Evolutionary conservation across 2,329 filamentous ascomycete species (phyloP), one percentile per base, ranked within the genome.

Genomic region (Trichoderma arundinaceum): DNA sequence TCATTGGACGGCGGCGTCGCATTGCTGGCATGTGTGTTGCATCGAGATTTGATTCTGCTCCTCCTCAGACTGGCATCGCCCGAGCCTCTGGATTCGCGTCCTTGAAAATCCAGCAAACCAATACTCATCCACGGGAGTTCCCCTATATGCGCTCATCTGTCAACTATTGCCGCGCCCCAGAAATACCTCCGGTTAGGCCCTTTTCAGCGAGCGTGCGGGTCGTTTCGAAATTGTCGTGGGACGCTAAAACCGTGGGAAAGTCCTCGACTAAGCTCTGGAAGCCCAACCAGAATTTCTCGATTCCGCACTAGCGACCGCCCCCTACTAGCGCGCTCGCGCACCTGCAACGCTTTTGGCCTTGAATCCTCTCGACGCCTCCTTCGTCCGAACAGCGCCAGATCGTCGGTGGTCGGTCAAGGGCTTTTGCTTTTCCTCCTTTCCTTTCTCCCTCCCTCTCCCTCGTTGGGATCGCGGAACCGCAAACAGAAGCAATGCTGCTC

Each of bases 241-340:
- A 22, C 51, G 51, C 51, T 54, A 54, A 54, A 54, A 54, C 51
- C 51, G 15, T 57, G 53, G 53, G 13, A 43, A 44, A 57, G 17
- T 43, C n/a, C 22, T 15, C 15, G 15, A 17, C 19, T 17, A 15
- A 19, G 7, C 6, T 9, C 6, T 28, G 22, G 22, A 28, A 38
- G 10, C 7, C 35, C 35, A 38, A 38, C 35, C 35, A 38, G 35
- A 10, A 10, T 10, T 7, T 38, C 10, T 10, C 35, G 6, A 38
- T 38, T 19, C 19, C 7, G 35, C 38, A n/a, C 53, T 33, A 44
- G 12, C 17, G 1, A 35, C 38, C 41, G 28, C 35, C 54, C 43
- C 39, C 41, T 33, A 41, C 52, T 53, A 53, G 51, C 51, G 32
- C 15, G 8, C 32, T 38, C 33, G 49, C 49, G 41, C n/a, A 10